Conservation (phyloP, 2,329 filamentous ascomycete species). For the Fusarium tuaranense region DNA sequence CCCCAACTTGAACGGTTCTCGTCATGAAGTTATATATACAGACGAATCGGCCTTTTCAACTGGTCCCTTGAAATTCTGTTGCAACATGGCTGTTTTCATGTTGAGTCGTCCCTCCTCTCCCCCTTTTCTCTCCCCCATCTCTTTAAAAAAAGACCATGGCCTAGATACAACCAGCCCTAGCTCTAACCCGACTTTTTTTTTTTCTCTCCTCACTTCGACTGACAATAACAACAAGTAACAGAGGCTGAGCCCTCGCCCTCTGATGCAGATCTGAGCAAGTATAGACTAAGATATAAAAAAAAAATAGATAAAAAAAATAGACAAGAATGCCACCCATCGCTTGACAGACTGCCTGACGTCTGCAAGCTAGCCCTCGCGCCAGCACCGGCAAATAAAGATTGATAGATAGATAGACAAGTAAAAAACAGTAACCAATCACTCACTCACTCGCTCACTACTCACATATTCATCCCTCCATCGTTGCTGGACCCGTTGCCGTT, state of each 20-base stretch:
- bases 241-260: conserved; percentile 12
- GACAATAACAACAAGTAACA: not conserved
- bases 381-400: conserved; percentile 24
- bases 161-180: conserved; percentile 1
- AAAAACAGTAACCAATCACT: conserved; percentile 1
- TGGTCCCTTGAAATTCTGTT: not conserved
- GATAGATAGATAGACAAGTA: not conserved
- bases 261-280: conserved; percentile 3
- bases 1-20: conserved; percentile 16
- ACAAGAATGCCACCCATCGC: conserved; percentile 28
- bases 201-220: not conserved
- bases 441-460: not conserved
- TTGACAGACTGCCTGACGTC: conserved; percentile 23
- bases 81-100: conserved; percentile 37
- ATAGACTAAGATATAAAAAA: not conserved
- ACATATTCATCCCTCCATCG: conserved; percentile 45
- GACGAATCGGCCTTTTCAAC: conserved; percentile 11
- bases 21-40: conserved; percentile 24
- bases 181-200: conserved; percentile 13
- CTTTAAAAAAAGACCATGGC: conserved; percentile 3
- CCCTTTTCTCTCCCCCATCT: not conserved
- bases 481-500: conserved; percentile 37
- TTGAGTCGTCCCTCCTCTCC: not conserved
- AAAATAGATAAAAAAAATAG: conserved; percentile 3
- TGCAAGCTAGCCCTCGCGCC: conserved; percentile 31